Conservation (phyloP, 768 basidiomycete species). For the Ramaria rubella region DNA sequence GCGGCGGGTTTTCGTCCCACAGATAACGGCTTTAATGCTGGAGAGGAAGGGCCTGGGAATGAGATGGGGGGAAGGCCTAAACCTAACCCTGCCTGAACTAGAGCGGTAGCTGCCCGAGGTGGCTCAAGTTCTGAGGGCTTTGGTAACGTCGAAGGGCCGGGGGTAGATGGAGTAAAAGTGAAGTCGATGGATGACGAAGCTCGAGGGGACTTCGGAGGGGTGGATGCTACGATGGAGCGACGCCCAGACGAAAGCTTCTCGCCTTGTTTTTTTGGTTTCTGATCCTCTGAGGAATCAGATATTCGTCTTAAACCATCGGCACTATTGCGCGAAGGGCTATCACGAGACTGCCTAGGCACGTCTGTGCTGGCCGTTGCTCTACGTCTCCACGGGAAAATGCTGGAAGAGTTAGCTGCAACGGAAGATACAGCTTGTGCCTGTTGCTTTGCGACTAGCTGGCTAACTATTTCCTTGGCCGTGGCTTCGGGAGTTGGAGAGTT, state of each 20-base stretch:
- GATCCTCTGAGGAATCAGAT: not conserved
- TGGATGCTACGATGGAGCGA: not conserved
- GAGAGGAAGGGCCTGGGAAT: constrained; percentile 34
- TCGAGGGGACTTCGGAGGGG: not conserved
- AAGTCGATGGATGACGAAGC: constrained; percentile 1
- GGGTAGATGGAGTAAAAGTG: not conserved
- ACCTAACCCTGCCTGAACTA: constrained; percentile 52
- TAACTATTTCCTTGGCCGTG: constrained; percentile 6
- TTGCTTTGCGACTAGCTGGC: constrained; percentile 5
- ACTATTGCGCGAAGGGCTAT: not conserved
- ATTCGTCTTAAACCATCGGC: not conserved
- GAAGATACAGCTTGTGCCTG: not conserved
- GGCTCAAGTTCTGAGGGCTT: not conserved
- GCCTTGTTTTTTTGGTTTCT: not conserved
- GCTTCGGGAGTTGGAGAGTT: constrained; percentile 2
- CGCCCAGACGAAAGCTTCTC: not conserved
- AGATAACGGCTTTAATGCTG: not conserved
- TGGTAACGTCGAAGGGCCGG: not conserved
- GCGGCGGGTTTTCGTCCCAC: not conserved
- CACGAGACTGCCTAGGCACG: not conserved
- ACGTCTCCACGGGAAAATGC: constrained; percentile 8
- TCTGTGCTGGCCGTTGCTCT: not conserved
- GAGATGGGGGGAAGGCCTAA: constrained; percentile 48
- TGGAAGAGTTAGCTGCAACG: not conserved
- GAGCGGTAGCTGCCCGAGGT: constrained; percentile 27